Percentiles rank a stretch among this genome's conserved stretches.
phyloP scores from a whole-genome alignment of 805 yeast species.

The Candida michaelii region DNA sequence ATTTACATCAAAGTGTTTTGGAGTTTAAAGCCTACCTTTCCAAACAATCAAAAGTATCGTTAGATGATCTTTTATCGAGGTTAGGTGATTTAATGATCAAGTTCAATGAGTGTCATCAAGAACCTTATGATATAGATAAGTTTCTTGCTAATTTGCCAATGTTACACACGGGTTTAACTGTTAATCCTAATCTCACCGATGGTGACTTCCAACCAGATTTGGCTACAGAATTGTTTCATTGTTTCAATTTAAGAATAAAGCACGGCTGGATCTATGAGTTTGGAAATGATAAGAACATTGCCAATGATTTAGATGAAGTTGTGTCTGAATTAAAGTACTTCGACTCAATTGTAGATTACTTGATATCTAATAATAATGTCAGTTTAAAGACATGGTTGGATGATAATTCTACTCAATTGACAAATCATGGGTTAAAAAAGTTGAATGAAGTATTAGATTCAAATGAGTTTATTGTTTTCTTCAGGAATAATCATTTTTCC shows the following conservation, averaged over 20 bases:
- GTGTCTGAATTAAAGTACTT: conserved; percentile 19
- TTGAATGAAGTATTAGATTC: conserved; percentile 46
- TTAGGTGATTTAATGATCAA: conserved; percentile 14
- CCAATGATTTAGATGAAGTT: conserved; percentile 3
- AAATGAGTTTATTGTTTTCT: conserved; percentile 66
- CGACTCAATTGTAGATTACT: conserved; percentile 59
- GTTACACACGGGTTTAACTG: conserved; percentile 66
- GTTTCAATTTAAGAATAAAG: conserved; percentile 58
- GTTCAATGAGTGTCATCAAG: conserved; percentile 9
- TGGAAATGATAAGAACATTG: neutral
- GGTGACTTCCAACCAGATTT: conserved; percentile 52
- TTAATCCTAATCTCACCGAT: conserved; percentile 61
- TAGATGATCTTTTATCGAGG: conserved; percentile 11
- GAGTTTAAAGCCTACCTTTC: conserved; percentile 6
- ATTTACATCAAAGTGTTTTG: conserved; percentile 1
- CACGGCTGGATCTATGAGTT: conserved; percentile 73
- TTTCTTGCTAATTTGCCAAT: conserved; percentile 59
- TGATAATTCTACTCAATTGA: conserved; percentile 71
- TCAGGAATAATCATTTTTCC: conserved; percentile 86
- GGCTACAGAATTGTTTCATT: conserved; percentile 56
- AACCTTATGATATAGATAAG: conserved; percentile 22
- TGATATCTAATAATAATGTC: conserved; percentile 32
- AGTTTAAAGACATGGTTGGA: conserved; percentile 41
- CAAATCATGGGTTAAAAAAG: conserved; percentile 59
- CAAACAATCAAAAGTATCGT: neutral